Conservation (phyloP, 192 early-diverging fungal species). For the Backusella psychrophila region DNA sequence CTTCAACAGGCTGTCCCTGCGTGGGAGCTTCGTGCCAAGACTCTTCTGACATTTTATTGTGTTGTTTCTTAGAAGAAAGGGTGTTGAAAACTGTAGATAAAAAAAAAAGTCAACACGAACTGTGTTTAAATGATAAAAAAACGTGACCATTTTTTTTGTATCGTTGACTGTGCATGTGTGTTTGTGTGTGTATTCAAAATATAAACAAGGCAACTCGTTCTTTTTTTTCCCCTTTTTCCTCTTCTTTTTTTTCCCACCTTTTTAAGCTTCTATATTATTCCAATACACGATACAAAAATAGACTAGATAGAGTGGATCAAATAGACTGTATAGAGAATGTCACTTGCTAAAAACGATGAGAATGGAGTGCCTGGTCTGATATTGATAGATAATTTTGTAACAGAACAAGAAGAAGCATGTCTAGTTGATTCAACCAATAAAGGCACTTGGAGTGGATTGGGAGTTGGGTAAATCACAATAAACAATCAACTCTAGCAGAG, state of each 20-base stretch:
- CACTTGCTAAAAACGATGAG: neutral
- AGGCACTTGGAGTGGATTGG: slow-evolving; percentile 52
- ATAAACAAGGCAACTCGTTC: neutral
- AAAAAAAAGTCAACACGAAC: neutral
- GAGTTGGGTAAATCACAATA: slow-evolving; percentile 32
- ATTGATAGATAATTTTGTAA: slow-evolving; percentile 49
- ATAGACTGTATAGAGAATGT: neutral
- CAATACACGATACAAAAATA: neutral
- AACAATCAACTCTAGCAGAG: neutral
- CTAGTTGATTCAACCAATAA: slow-evolving; percentile 43
- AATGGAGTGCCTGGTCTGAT: slow-evolving; percentile 35
- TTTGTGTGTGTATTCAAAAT: neutral
- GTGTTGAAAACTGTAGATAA: neutral
- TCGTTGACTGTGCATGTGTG: neutral
- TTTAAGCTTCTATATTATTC: neutral
- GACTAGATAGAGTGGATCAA: neutral
- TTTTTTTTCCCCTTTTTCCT: neutral
- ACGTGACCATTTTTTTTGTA: neutral
- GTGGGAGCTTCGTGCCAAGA: slow-evolving; percentile 12
- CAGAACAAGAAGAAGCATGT: slow-evolving; percentile 42
- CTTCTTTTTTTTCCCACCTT: neutral
- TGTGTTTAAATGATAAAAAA: neutral
- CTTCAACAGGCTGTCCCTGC: neutral
- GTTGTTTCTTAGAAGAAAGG: no score
- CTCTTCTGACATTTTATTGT: slow-evolving; percentile 10